Percentiles rank a stretch among this genome's conserved stretches.
Evolutionary conservation across 495 filamentous ascomycete genomes (phyloP).

Genomic region (Hypoxylon trugodes): DNA sequence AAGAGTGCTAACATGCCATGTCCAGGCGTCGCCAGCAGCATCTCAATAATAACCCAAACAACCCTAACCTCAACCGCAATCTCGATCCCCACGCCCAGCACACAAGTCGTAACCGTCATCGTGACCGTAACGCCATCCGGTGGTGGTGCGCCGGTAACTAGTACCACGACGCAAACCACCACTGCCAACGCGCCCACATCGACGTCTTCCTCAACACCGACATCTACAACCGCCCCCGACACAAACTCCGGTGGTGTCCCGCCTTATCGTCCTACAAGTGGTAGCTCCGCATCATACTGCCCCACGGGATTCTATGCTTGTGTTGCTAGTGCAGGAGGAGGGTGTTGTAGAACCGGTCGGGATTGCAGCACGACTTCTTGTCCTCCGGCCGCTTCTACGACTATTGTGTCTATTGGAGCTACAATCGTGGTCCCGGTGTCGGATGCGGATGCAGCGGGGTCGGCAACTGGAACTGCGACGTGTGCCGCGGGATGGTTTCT

Average conservation of each 20-base stretch:
- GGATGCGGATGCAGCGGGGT: conserved; percentile 47
- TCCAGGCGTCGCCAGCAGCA: conserved; percentile 48
- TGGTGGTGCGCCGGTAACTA: conserved; percentile 27
- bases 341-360: conserved; percentile 78
- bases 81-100: conserved; percentile 38
- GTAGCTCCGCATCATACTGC: conserved; percentile 53
- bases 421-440: conserved; percentile 72
- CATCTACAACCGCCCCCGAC: conserved; percentile 13
- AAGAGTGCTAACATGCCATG: conserved; percentile 8
- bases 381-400: conserved; percentile 65
- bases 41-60: conserved; percentile 56
- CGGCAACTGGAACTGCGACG: conserved; percentile 41
- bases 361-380: conserved; percentile 71
- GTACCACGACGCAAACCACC: conserved; percentile 45
- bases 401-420: conserved; percentile 68
- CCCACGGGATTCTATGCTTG: conserved; percentile 67
- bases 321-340: conserved; percentile 58
- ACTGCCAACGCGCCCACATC: conserved; percentile 43
- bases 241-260: conserved; percentile 46
- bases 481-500: conserved; percentile 83
- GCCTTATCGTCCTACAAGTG: conserved; percentile 37
- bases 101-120: conserved; percentile 48
- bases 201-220: conserved; percentile 51
- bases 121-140: conserved; percentile 46
- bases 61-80: conserved; percentile 43